Evolutionary conservation across 1,284 basidiomycete species (phyloP).

Genomic region (Cryptococcus sp.): DNA sequence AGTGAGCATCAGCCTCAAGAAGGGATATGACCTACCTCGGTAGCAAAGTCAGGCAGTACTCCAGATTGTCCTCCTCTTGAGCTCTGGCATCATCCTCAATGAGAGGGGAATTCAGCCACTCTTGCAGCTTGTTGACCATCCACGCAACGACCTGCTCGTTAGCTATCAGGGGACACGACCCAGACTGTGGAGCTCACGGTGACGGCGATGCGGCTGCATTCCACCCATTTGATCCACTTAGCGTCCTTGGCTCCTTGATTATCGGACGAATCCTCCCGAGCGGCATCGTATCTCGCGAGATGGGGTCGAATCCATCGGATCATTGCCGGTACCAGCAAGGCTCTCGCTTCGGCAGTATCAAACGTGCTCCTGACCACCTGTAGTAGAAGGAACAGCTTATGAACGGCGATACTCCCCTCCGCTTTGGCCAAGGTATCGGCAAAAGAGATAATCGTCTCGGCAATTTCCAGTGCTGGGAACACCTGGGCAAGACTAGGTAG

Average conservation of each 20-base stretch:
- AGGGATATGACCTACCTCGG: slow-evolving; percentile 65
- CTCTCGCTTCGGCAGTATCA: slow-evolving; percentile 72
- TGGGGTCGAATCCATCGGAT: slow-evolving; percentile 92
- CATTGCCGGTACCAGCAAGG: slow-evolving; percentile 78
- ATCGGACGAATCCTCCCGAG: slow-evolving; percentile 16
- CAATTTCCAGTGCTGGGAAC: slow-evolving; percentile 73
- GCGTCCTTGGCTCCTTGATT: slow-evolving; percentile 56
- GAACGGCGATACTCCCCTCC: slow-evolving; percentile 82
- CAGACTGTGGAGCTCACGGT: slow-evolving; percentile 22
- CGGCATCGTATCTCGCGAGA: slow-evolving; percentile 76
- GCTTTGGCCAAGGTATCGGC: slow-evolving; percentile 73
- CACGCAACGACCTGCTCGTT: slow-evolving; percentile 68
- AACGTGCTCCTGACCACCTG: slow-evolving; percentile 89
- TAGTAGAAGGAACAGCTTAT: slow-evolving; percentile 90
- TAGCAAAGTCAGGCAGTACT: slow-evolving; percentile 77
- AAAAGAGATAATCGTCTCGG: slow-evolving; percentile 76
- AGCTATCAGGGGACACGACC: background rate
- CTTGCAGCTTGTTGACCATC: slow-evolving; percentile 85
- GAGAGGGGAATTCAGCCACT: slow-evolving; percentile 65
- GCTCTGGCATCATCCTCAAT: slow-evolving; percentile 62
- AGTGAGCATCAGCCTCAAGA: background rate
- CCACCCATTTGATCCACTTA: slow-evolving; percentile 81
- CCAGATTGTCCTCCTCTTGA: slow-evolving; percentile 91
- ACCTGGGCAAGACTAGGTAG: slow-evolving; percentile 80
- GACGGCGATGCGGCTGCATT: slow-evolving; percentile 68